Conservation (phyloP, 331 rosid genomes). For the Quercus phellos region DNA sequence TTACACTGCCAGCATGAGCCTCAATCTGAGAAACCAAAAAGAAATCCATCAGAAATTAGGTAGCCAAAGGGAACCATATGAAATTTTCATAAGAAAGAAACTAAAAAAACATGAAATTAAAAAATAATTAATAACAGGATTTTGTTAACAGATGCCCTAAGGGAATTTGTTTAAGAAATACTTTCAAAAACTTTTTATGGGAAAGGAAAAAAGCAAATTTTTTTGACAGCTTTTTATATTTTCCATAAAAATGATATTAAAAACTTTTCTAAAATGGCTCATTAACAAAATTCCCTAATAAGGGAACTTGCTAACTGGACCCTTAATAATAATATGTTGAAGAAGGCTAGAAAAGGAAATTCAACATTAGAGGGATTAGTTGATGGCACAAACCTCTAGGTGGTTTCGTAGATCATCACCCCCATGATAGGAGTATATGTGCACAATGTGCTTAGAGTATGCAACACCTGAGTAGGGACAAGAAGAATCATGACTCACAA, state of each 20-base stretch:
- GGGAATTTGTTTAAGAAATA: no score
- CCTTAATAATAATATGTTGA: not conserved
- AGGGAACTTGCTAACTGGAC: no score
- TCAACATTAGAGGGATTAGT: not conserved
- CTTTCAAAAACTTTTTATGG: no score
- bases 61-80: not conserved
- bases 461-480: conserved; percentile 79
- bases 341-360: not conserved
- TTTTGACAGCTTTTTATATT: no score
- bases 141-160: no score
- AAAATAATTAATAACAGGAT: no score
- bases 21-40: conserved; percentile 63
- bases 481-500: conserved; percentile 8
- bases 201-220: not conserved
- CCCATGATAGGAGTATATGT: conserved; percentile 78
- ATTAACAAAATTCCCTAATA: no score
- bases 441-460: conserved; percentile 92
- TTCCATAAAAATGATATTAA: no score
- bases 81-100: not conserved
- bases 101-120: not conserved
- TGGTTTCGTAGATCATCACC: conserved; percentile 83
- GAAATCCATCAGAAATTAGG: not conserved
- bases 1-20: conserved; percentile 93
- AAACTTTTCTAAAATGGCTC: no score
- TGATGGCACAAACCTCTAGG: conserved; percentile 68